A percentile compares a stretch with the other conserved stretches of the same genome.
Evolutionary conservation across 441 rosid genomes (phyloP).

Genomic region (Gossypium gossypioides): DNA sequence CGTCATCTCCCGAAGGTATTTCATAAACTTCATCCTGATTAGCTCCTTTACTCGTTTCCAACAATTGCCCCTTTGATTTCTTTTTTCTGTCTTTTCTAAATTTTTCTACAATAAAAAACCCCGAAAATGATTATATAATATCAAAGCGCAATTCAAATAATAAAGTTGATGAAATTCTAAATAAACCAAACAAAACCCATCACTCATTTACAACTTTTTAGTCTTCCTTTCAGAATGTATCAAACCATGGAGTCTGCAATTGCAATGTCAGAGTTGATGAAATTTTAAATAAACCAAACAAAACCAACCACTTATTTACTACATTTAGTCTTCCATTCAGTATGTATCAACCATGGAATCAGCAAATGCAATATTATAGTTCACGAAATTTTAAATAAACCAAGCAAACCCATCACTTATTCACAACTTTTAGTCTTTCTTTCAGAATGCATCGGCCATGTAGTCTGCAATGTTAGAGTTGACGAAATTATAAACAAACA

Average conservation of each 20-base stretch:
- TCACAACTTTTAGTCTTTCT: not conserved
- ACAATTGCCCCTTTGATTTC: conserved; percentile 21
- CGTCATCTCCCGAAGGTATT: conserved; percentile 81
- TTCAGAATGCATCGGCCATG: too few species aligned
- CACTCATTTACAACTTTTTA: not conserved
- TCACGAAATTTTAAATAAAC: not conserved
- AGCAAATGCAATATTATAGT: not conserved
- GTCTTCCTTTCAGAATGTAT: not conserved
- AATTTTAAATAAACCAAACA: not conserved
- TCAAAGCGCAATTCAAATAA: not conserved
- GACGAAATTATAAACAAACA: too few species aligned
- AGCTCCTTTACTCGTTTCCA: conserved; percentile 27
- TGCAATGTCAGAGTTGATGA: not conserved
- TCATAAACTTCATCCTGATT: conserved; percentile 43
- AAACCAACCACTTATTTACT: not conserved
- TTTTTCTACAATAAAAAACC: conserved; percentile 27
- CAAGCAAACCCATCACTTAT: not conserved
- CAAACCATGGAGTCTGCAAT: not conserved
- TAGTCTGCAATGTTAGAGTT: too few species aligned
- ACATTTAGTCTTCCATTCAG: not conserved
- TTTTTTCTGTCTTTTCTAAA: conserved; percentile 46
- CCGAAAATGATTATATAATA: not conserved
- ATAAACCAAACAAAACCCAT: not conserved
- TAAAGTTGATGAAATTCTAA: not conserved
- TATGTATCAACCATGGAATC: too few species aligned